Evolutionary conservation across 768 basidiomycete genomes (phyloP), one percentile per base, ranked within the genome.

Genomic region (Hydnum rufescens): DNA sequence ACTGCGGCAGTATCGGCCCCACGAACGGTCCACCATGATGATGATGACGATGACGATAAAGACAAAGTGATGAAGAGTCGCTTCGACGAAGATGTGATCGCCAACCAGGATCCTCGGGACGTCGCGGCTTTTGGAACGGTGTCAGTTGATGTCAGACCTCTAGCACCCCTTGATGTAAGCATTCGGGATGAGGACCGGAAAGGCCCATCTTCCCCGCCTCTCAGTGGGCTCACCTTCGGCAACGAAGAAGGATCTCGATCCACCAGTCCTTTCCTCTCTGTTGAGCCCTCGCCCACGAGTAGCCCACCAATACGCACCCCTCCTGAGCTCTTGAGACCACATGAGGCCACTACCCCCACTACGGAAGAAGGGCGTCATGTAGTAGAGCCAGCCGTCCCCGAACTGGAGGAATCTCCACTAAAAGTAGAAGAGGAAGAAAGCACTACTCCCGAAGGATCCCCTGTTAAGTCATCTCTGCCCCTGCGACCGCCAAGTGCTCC

Each of bases 371-470:
- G n/a, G n/a, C n/a, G n/a, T n/a, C n/a, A n/a, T n/a, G n/a, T n/a
- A n/a, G n/a, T n/a, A n/a, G n/a, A n/a, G n/a, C n/a, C n/a, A n/a
- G n/a, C n/a, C n/a, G n/a, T n/a, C n/a, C n/a, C n/a, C n/a, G n/a
- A n/a, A n/a, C n/a, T n/a, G n/a, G n/a, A n/a, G n/a, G n/a, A n/a
- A n/a, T n/a, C n/a, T n/a, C n/a, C n/a, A n/a, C n/a, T n/a, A n/a
- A n/a, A n/a, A n/a, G n/a, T n/a, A n/a, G n/a, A n/a, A n/a, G n/a
- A 19, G 4, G 63, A 64, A 25, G 62, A 62, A 29, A 66, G 71
- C 56, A 75, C 76, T 0, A 82, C 80, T 5, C 78, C 80, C 6
- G 77, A 78, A 16, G 74, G 71, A 1, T 76, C 79, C n/a, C 80
- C 80, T 0, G 59, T 63, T 23, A 75, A 71, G 57, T 66, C 69